Base-by-base conservation (phyloP, 805 yeast species). In the Starmerella powellii region DNA sequence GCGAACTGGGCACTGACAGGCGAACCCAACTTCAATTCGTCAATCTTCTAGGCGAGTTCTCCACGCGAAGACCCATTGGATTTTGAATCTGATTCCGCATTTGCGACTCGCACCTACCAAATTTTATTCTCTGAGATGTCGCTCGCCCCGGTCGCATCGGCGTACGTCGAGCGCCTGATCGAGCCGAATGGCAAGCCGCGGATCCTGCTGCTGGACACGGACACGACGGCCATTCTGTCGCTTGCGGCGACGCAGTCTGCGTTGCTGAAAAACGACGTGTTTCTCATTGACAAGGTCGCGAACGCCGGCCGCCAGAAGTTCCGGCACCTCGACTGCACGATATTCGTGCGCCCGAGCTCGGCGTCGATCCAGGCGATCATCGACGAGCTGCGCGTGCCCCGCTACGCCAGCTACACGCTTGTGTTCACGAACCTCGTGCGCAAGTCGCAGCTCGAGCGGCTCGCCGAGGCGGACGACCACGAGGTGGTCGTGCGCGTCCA, bases 381-480 rank as follows among this genome's bases (percentile, higher is more conserved):
- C 8, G 68, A 71, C 20, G 99, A 91, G 60, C 63, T 91, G 40
- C 63, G 72, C 29, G 67, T 68, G 44, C 98, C 98, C 0, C 85
- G 77, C 53, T 91, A 86, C 63, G 73, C 78, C 28, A 70, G 68
- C 28, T 91, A 91, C 61, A 78, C 79, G 54, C 59, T 91, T 16
- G 84, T 70, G 54, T 85, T 88, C 67, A 80, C 76, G 57, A 86
- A 86, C 58, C 66, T 75, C 13, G 70, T 87, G 24, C 68, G 75
- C 39, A 91, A 88, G 62, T 67, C 77, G 20, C 81, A 83, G 49
- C 60, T 91, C 51, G 99, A 91, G 58, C 69, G 82, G 38, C 58
- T 91, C 36, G 97, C 98, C 0, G 95, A 85, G 59, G 73, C 83
- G 2, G 99, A 91, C 60, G 91, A 83, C 56, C 68, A 77, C 54